These are phyloP conservation scores for Coemansia sp. DNA, from an alignment of 192 early-diverging fungal genomes.

Conservation along the genomic window DNA sequence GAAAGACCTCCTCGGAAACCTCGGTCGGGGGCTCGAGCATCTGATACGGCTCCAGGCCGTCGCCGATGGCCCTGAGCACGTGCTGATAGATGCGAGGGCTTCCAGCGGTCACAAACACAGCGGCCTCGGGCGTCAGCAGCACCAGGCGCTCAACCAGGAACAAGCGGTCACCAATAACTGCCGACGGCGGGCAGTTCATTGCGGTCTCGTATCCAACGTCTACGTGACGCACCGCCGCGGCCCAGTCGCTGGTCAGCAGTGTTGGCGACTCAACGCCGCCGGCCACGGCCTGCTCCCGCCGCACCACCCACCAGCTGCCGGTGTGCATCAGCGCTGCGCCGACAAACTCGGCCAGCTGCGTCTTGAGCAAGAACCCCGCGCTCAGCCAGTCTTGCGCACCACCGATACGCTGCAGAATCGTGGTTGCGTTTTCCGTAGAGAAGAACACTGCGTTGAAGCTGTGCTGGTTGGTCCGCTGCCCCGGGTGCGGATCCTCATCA, in stretches of 20 bases:
- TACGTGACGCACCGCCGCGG: constrained; percentile 33
- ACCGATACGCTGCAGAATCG: constrained; percentile 30
- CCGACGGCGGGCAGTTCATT: constrained; percentile 23
- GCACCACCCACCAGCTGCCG: constrained; percentile 42
- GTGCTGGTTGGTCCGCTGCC: constrained; percentile 28
- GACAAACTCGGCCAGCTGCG: constrained; percentile 42
- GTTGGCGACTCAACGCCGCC: constrained; percentile 10
- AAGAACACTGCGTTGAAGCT: constrained; percentile 24
- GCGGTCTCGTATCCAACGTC: constrained; percentile 47
- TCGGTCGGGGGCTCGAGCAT: constrained; percentile 10
- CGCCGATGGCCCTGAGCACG: constrained; percentile 4
- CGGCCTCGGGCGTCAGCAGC: constrained; percentile 31
- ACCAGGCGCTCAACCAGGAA: constrained; percentile 21
- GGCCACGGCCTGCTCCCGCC: constrained; percentile 12
- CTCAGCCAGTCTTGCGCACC: constrained; percentile 38
- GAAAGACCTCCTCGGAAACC: constrained; percentile 19
- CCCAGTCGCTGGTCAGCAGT: constrained; percentile 39
- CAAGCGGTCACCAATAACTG: constrained; percentile 14
- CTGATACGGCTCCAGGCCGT: constrained; percentile 34
- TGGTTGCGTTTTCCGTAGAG: constrained; percentile 22
- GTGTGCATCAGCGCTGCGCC: constrained; percentile 40
- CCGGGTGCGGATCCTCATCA: constrained; percentile 8
- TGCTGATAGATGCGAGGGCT: constrained; percentile 7
- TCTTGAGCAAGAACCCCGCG: constrained; percentile 30
- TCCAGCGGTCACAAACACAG: constrained; percentile 31